A percentile compares a stretch with the other conserved stretches of the same genome.
phyloP scores from a whole-genome alignment of 495 filamentous ascomycete species.

The Penicillium maclennaniae region DNA sequence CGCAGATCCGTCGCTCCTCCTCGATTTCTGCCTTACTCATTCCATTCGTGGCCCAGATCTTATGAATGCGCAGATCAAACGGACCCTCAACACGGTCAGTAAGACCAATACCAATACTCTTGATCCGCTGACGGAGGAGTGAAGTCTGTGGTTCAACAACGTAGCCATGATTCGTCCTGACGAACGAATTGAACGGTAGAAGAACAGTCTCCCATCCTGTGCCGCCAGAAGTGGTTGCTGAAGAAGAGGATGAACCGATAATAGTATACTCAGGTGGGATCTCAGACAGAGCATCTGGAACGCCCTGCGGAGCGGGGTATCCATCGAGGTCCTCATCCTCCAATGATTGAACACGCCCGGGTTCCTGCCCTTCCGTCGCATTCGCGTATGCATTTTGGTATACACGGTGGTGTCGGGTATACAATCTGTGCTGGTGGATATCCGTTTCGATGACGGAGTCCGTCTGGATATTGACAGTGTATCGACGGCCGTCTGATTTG shows the following conservation, averaged over 20 bases:
- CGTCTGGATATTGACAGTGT: constrained; percentile 94
- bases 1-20: constrained; percentile 42
- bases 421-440: constrained; percentile 90
- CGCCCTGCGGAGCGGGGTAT: constrained; percentile 14
- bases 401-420: constrained; percentile 59
- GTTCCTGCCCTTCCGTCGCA: not conserved
- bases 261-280: constrained; percentile 39
- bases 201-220: constrained; percentile 92
- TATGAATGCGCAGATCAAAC: constrained; percentile 77
- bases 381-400: constrained; percentile 15
- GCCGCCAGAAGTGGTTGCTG: constrained; percentile 41
- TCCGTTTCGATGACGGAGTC: constrained; percentile 89
- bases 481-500: constrained; percentile 85
- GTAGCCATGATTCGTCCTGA: constrained; percentile 85
- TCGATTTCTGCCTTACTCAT: constrained; percentile 39
- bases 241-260: constrained; percentile 30
- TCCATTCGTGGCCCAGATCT: constrained; percentile 70
- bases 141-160: constrained; percentile 90
- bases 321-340: constrained; percentile 19
- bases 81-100: constrained; percentile 86
- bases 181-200: constrained; percentile 86
- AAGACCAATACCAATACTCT: constrained; percentile 79
- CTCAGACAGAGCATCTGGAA: constrained; percentile 38
- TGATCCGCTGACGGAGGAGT: constrained; percentile 76
- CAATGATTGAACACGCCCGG: not conserved